phyloP scores from a whole-genome alignment of 1,139 yeast species.

The Casaregolazyma lundiana region DNA sequence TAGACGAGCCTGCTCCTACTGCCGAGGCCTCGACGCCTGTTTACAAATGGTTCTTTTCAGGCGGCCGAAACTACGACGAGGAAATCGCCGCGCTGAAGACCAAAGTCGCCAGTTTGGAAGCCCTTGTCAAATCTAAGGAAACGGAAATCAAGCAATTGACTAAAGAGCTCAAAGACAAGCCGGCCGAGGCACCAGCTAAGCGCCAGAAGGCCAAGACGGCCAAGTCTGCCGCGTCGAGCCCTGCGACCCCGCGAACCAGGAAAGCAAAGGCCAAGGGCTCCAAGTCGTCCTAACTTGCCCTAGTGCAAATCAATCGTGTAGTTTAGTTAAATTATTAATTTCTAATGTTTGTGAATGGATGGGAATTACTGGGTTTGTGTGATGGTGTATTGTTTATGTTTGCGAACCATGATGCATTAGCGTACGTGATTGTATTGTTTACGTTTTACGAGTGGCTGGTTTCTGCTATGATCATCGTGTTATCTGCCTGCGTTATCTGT shows the following conservation, averaged over 20 bases:
- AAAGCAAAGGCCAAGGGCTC: not conserved
- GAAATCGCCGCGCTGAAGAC: not conserved
- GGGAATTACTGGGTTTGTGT: not conserved
- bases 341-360: not conserved
- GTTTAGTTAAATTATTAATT: not conserved
- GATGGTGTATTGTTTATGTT: too few relatives aligned
- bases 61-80: not conserved
- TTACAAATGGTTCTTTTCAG: slow-evolving; percentile 3
- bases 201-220: not conserved
- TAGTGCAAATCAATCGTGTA: not conserved
- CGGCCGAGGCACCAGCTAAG: not conserved
- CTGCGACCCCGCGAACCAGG: not conserved
- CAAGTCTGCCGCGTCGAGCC: not conserved
- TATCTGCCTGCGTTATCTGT: too few relatives aligned
- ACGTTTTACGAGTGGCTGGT: too few relatives aligned
- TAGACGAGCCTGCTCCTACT: slow-evolving; percentile 1
- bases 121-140: not conserved
- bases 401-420: too few relatives aligned
- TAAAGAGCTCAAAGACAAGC: not conserved
- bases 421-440: too few relatives aligned
- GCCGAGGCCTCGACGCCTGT: not conserved
- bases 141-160: not conserved
- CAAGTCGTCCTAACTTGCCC: not conserved
- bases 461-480: too few relatives aligned
- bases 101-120: not conserved